A percentile compares a stretch with the other conserved stretches of the same genome.
Conservation (phyloP, 2,329 filamentous ascomycete genomes). For the Colletotrichum kahawae region DNA sequence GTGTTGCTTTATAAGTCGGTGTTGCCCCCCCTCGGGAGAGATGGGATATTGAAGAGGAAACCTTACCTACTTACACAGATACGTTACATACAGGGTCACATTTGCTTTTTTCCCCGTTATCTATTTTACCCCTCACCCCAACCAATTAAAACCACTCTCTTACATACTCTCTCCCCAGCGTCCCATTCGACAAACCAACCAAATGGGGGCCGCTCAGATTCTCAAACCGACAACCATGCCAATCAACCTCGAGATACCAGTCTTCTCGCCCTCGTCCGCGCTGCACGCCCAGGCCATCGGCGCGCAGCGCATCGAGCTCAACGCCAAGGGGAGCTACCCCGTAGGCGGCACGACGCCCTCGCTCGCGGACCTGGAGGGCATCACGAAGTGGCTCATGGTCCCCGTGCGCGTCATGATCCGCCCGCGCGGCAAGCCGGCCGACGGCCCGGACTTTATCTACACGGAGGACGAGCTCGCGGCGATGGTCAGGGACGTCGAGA, state of each 20-base stretch:
- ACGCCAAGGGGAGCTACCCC: slow-evolving; percentile 53
- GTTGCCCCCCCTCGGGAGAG: background rate
- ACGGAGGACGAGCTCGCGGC: slow-evolving; percentile 42
- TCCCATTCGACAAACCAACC: background rate
- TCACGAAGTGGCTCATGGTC: slow-evolving; percentile 30
- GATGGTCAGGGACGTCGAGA: slow-evolving; percentile 41
- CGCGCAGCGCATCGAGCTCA: slow-evolving; percentile 59
- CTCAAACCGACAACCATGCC: slow-evolving; percentile 3
- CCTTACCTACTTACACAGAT: background rate
- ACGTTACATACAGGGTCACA: background rate
- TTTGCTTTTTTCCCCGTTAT: background rate
- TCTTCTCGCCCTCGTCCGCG: slow-evolving; percentile 52
- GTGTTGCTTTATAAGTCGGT: background rate
- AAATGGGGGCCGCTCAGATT: background rate
- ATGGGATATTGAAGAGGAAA: background rate
- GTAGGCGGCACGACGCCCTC: slow-evolving; percentile 58
- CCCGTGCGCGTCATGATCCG: slow-evolving; percentile 62
- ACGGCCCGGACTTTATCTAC: slow-evolving; percentile 54
- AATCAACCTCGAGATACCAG: slow-evolving; percentile 55
- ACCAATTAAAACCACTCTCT: background rate
- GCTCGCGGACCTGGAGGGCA: slow-evolving; percentile 38
- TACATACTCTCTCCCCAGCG: background rate
- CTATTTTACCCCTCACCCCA: background rate
- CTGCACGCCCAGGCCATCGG: slow-evolving; percentile 44
- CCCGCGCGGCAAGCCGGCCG: slow-evolving; percentile 42